Evolutionary conservation across 805 yeast genomes (phyloP).

Genomic region (Candida alai): DNA sequence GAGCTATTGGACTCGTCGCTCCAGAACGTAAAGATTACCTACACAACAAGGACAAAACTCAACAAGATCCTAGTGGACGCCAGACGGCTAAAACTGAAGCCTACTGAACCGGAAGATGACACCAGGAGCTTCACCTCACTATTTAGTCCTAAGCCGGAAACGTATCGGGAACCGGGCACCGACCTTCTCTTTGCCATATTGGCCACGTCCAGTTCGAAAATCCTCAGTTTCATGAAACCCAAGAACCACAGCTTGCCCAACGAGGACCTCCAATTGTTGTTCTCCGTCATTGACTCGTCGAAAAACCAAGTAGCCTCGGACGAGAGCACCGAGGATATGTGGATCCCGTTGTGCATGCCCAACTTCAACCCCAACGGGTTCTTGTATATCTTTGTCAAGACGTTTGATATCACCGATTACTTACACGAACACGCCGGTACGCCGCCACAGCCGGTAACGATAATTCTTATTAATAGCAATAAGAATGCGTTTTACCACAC

Average conservation of each 20-base stretch:
- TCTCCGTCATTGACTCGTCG: slow-evolving; percentile 58
- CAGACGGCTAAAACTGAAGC: slow-evolving; percentile 17
- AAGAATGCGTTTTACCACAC: slow-evolving; percentile 77
- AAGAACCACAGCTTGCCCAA: slow-evolving; percentile 74
- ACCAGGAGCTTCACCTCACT: slow-evolving; percentile 4
- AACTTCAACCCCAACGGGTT: slow-evolving; percentile 87
- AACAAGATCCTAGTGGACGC: slow-evolving; percentile 36
- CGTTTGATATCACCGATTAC: slow-evolving; percentile 19
- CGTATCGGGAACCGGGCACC: slow-evolving; percentile 20
- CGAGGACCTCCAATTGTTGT: slow-evolving; percentile 71
- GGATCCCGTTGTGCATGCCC: slow-evolving; percentile 94
- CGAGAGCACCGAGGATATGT: slow-evolving; percentile 58
- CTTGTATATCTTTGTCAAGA: slow-evolving; percentile 70
- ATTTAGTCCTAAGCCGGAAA: slow-evolving; percentile 5
- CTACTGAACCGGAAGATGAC: slow-evolving; percentile 4
- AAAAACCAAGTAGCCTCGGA: slow-evolving; percentile 8
- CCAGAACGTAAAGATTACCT: slow-evolving; percentile 45
- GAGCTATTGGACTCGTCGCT: slow-evolving; percentile 23
- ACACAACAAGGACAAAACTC: slow-evolving; percentile 53
- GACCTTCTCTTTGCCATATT: slow-evolving; percentile 74
- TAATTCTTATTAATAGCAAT: slow-evolving; percentile 60
- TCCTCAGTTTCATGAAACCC: slow-evolving; percentile 73
- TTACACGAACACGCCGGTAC: slow-evolving; percentile 15
- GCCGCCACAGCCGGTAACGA: slow-evolving; percentile 24
- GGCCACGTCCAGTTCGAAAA: slow-evolving; percentile 56